Evolutionary conservation across 768 basidiomycete species (phyloP).

Genomic region (Pisolithus sp.): DNA sequence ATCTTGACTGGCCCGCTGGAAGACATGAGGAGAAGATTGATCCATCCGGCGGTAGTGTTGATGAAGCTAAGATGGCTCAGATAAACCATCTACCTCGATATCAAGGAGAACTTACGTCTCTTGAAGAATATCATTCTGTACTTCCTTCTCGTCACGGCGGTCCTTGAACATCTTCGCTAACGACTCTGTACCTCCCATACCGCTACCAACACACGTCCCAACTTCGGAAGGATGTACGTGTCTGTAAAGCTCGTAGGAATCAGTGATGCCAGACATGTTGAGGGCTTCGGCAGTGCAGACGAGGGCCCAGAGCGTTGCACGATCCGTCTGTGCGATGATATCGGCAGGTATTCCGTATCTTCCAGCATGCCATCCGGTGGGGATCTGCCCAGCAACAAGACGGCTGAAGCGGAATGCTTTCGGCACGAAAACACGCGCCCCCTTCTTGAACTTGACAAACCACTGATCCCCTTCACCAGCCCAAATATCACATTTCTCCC

Average conservation of each 20-base stretch:
- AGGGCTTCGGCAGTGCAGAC: slow-evolving; percentile 93
- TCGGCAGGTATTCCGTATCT: slow-evolving; percentile 97
- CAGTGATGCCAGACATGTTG: slow-evolving; percentile 94
- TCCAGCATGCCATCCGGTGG: slow-evolving; percentile 95
- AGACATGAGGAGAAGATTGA: slow-evolving; percentile 90
- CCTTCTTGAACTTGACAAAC: slow-evolving; percentile 99
- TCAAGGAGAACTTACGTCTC: slow-evolving; percentile 70
- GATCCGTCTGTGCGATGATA: slow-evolving; percentile 90
- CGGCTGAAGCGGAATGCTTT: slow-evolving; percentile 95
- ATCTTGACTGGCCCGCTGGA: slow-evolving; percentile 98
- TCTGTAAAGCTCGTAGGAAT: slow-evolving; percentile 97
- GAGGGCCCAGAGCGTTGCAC: slow-evolving; percentile 90
- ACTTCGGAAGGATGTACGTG: slow-evolving; percentile 95
- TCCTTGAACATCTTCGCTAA: slow-evolving; percentile 98
- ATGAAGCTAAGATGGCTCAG: slow-evolving; percentile 65
- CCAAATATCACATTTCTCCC: slow-evolving; percentile 95
- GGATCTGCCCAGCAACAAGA: slow-evolving; percentile 91
- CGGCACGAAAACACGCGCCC: slow-evolving; percentile 85
- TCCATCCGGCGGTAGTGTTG: slow-evolving; percentile 98
- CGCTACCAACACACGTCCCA: slow-evolving; percentile 89
- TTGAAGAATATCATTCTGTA: slow-evolving; percentile 97
- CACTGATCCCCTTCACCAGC: slow-evolving; percentile 87
- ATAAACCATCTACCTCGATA: not conserved
- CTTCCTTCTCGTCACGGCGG: slow-evolving; percentile 94
- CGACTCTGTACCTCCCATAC: slow-evolving; percentile 94